Base-by-base conservation (phyloP, 2,329 filamentous ascomycete species). In the Ophiostoma tasmaniense region DNA sequence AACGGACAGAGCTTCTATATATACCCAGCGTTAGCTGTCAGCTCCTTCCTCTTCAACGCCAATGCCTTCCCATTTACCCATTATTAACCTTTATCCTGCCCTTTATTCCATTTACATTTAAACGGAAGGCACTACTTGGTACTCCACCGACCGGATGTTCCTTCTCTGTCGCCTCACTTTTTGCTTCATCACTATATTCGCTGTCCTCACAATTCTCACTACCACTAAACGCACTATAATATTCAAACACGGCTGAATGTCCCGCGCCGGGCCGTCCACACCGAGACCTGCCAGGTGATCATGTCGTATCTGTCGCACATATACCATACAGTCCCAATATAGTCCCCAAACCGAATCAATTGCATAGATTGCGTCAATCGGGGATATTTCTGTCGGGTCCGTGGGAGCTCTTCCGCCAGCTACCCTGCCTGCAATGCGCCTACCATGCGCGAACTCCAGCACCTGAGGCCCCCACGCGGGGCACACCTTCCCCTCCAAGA, bases 71-170 rank as follows among this genome's bases (percentile, higher is more conserved):
- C 42, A 45, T 45, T 45, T 20, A 8, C 42, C 20, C 7, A 20
- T 45, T 42, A 42, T 42, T 13, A 39, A 13, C 37, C 10, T 39
- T 39, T 39, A 39, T 50, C 45, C 45, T 50, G n/a, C 50, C 22
- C n/a, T 55, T 52, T 55, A 55, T 55, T 55, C 25, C 30, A 61
- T 61, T 61, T 61, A 33, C 55, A 61, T 61, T 61, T 61, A 61
- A 61, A 61, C 55, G 55, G 50, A 61, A 61, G 55, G 55, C 55
- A 14, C n/a, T 33, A 33, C 33, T 33, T n/a, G n/a, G n/a, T 59
- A 2, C 22, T 59, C 45, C 45, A 52, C 45, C 45, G 6, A 50
- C 37, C 50, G 22, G 25, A 13, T 13, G 28, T n/a, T 62, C 13
- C 59, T 62, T 62, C 30, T 62, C 25, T 62, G 11, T 62, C 37